Base-by-base conservation (phyloP, 2,329 filamentous ascomycete species). In the Beauveria sp. region DNA sequence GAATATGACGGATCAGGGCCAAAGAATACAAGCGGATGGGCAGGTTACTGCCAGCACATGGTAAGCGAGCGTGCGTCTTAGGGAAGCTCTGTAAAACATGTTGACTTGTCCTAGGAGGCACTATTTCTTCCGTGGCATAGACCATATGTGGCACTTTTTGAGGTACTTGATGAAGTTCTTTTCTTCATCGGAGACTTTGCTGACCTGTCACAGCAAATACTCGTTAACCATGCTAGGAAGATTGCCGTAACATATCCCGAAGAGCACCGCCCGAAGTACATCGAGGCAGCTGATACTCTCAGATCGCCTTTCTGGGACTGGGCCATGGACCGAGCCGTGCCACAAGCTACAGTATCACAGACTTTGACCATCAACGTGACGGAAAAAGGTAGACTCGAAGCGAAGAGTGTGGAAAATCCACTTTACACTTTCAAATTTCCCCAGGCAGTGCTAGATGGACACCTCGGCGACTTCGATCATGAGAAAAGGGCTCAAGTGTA, bases 241-340 rank as follows among this genome's bases (percentile, higher is more conserved):
- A 77, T 84, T 22, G 81, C 82, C 20, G 66, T 66, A 14, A 67
- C 71, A 41, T 84, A 83, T 64, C 73, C 72, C 16, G 65, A 60
- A 62, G 67, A 37, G 63, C 73, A 65, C 64, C 72, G 64, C 62
- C 65, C 47, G 61, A 64, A 62, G 24, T 84, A 84, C 64, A 64
- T 69, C 24, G 65, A 72, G 3, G 80, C 81, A 2, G 80, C 80
- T 2, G 71, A 79, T 46, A 70, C 66, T 0, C 73, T 84, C 28
- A 76, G 81, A 37, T 68, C 76, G 14, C 80, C 81, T 2, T 83
- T 74, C 69, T 84, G 81, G 82, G 81, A 84, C 69, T 84, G 80
- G 81, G 80, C 75, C 2, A 62, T 64, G 3, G 67, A 77, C 40
- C 64, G 73, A 3, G 63, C 64, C n/a, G 72, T 84, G 3, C 81